Evolutionary conservation across 2,329 filamentous ascomycete species (phyloP), one percentile per base, ranked within the genome.

Genomic region (Colletotrichum liriopes): DNA sequence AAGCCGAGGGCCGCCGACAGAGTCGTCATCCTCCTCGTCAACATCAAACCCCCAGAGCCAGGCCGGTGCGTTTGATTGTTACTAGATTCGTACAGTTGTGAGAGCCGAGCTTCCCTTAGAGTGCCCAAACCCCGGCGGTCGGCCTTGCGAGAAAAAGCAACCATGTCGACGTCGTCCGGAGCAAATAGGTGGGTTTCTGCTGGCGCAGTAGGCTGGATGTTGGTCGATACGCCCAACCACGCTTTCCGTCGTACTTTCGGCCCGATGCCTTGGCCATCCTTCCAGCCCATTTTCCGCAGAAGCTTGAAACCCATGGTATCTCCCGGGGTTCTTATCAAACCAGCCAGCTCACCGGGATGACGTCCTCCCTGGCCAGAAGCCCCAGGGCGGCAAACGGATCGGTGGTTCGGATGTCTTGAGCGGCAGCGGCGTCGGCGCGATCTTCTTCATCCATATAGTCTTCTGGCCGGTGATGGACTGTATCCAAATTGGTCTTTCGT

Each of bases 371-470:
- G 84, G 41, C 87, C 86, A 0, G 91, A 92, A 39, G 89, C 88
- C 2, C 95, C 39, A 98, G 85, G 0, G 93, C 94, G 0, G 93
- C 89, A 80, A 96, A 98, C 0, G 88, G 89, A 65, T 91, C 87
- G 0, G 90, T 87, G 0, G 93, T 97, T 77, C 96, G 89, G 43
- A 98, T 83, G 73, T 89, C 89, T 77, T 92, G 90, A 2, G 93
- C 88, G 81, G 98, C 95, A 70, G 93, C 94, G 0, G 92, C 93
- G 80, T 98, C 95, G 8, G 93, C 93, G 43, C 97, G 86, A 81
- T 99, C 96, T 80, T 99, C 96, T 52, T 98, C 96, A 78, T 99
- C 96, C 96, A 99, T 99, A 77, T 95, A 98, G 79, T 98, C 95
- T 81, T 98, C 95, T 0, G 91, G 90, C 59, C 92, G 90, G 79